Percentiles rank a stretch among this genome's conserved stretches.
These are phyloP conservation scores for Orobanche coerulescens DNA, from an alignment of 257 asterid genomes.

Conservation along the genomic window DNA sequence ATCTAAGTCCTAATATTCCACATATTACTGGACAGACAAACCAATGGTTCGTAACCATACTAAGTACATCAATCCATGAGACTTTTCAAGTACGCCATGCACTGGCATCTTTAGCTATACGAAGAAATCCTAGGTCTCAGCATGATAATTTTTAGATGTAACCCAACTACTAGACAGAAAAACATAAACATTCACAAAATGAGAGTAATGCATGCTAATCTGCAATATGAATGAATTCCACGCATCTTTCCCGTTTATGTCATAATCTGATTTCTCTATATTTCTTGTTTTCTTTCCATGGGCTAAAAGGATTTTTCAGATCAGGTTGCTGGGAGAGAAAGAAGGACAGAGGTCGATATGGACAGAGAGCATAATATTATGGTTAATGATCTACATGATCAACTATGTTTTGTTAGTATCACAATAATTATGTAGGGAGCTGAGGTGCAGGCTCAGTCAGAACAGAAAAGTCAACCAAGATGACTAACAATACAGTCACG, in stretches of 20 bases:
- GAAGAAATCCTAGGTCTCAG: background rate
- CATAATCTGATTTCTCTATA: background rate
- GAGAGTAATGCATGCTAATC: slow-evolving; percentile 4
- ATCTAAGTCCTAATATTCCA: background rate
- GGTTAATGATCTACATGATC: background rate
- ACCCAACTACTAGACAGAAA: slow-evolving; percentile 1
- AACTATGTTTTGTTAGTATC: background rate
- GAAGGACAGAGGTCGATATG: background rate
- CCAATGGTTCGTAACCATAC: too few relatives aligned
- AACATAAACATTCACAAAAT: background rate
- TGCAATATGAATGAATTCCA: background rate
- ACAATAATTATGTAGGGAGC: background rate
- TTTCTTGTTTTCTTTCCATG: background rate
- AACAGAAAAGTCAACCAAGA: background rate
- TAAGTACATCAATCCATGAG: background rate
- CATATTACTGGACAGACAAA: slow-evolving; percentile 1
- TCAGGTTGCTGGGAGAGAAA: background rate
- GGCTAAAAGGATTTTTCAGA: background rate
- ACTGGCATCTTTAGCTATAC: background rate
- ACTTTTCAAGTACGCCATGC: background rate
- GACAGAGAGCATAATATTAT: background rate
- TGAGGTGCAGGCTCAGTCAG: background rate
- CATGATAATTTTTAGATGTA: slow-evolving; percentile 8
- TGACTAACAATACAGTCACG: slow-evolving; percentile 3
- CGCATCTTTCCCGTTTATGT: background rate